phyloP scores from a whole-genome alignment of 768 basidiomycete genomes.

The Coprinopsis sp. region DNA sequence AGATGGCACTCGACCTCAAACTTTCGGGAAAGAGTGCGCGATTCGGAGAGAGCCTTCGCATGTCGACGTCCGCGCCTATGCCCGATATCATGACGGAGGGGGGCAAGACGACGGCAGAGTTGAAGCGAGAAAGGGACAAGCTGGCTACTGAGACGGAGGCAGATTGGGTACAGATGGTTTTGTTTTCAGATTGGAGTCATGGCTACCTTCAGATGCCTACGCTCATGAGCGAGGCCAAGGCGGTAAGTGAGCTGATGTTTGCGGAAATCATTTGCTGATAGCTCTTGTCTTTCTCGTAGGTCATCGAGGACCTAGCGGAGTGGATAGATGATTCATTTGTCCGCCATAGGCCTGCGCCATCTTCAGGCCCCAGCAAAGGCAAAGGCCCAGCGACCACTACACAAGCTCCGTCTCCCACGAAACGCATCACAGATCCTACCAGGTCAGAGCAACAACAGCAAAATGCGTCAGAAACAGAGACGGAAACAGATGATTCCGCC shows the following conservation, averaged over 20 bases:
- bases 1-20: constrained; percentile 62
- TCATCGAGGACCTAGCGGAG: constrained; percentile 78
- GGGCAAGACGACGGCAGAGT: constrained; percentile 29
- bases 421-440: constrained; percentile 19
- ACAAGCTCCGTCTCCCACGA: constrained; percentile 8
- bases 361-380: too few relatives aligned
- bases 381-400: too few relatives aligned
- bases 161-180: constrained; percentile 91
- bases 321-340: constrained; percentile 86
- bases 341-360: constrained; percentile 22
- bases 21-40: constrained; percentile 58
- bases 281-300: constrained; percentile 25
- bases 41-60: constrained; percentile 59
- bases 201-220: constrained; percentile 94
- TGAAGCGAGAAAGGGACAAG: constrained; percentile 57
- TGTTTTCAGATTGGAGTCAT: constrained; percentile 96
- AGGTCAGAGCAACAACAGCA: constrained; percentile 13
- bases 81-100: too few relatives aligned
- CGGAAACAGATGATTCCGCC: constrained; percentile 64
- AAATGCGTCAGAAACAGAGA: constrained; percentile 44
- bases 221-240: constrained; percentile 77
- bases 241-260: constrained; percentile 28
- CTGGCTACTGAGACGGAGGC: constrained; percentile 72
- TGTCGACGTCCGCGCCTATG: too few relatives aligned
- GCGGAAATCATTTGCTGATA: not conserved